Conservation (phyloP, 169 alveolate species). For the Pseudocohnilembus persalinus region DNA sequence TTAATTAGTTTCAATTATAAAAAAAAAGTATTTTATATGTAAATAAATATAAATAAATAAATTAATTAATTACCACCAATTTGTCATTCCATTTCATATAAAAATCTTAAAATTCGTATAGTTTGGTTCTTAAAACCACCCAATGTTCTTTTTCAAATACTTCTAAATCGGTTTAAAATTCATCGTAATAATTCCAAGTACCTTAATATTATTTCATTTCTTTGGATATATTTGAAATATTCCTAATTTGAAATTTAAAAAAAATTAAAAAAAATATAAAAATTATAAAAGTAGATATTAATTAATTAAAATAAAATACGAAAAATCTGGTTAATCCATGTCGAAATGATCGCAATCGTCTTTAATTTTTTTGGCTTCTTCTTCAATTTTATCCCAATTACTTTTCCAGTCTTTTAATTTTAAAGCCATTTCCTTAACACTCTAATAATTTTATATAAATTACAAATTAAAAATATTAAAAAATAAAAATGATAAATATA, state of each 20-base stretch:
- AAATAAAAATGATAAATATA: conserved; percentile 13
- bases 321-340: conserved; percentile 66
- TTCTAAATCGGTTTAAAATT: conserved; percentile 50
- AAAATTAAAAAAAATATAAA: conserved; percentile 39
- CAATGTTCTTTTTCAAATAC: conserved; percentile 77
- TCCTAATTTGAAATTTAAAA: conserved; percentile 38
- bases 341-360: conserved; percentile 82
- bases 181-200: conserved; percentile 29
- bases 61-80: conserved; percentile 45
- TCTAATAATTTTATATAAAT: too few species aligned
- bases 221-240: conserved; percentile 37
- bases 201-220: conserved; percentile 3
- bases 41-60: too few species aligned
- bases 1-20: too few species aligned
- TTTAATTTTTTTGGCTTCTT: conserved; percentile 57
- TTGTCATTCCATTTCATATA: conserved; percentile 65
- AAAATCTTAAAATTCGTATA: conserved; percentile 71
- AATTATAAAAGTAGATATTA: conserved; percentile 67
- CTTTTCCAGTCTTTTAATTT: conserved; percentile 80
- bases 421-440: conserved; percentile 73
- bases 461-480: background rate
- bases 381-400: conserved; percentile 76
- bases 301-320: conserved; percentile 61
- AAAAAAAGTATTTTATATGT: too few species aligned
- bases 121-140: conserved; percentile 63